Base-by-base conservation (phyloP, 805 yeast genomes). In the Metschnikowia santaceciliae region DNA sequence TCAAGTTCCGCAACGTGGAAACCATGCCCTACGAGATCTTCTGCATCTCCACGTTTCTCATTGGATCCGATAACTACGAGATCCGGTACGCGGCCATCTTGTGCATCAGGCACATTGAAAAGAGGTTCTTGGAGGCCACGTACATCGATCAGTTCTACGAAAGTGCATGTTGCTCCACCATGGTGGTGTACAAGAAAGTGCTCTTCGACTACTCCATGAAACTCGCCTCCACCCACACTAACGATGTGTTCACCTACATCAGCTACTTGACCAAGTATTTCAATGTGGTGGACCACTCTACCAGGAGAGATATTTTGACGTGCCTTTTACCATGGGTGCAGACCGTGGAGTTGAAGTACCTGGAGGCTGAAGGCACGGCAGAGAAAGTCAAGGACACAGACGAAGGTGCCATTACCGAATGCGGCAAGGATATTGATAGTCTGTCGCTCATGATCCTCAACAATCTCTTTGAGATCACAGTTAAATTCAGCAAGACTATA, bases 301-400 rank as follows among this genome's bases (percentile, higher is more conserved):
- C 87, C 1, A 77, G 94, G 61, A 80, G 88, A 51, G 97, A 91
- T 64, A 77, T 92, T 11, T 69, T 92, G 50, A 83, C 94, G 0
- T 84, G 91, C 22, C 66, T 94, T 46, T 72, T 89, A 8, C 97
- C 99, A 1, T 94, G 98, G 97, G 81, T 91, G n/a, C 94, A 88
- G 61, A 81, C 84, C 2, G 83, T 91, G 41, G 88, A 85, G 42
- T 72, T 92, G 49, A 78, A 79, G 17, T 55, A 54, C 23, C 42
- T 39, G 22, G 32, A 42, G 6, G 8, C 41, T 8, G 51, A 51
- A 14, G 50, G 39, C 10, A 42, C 54, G 1, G 56, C 50, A 2
- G 51, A 46, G 34, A 51, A 47, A n/a, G 23, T 15, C 19, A 26
- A 26, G n/a, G 49, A 48, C 1, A 19, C 43, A 10, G 46, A 49